Evolutionary conservation across 768 basidiomycete species (phyloP), one percentile per base, ranked within the genome.

Genomic region (Clathrus columnatus): DNA sequence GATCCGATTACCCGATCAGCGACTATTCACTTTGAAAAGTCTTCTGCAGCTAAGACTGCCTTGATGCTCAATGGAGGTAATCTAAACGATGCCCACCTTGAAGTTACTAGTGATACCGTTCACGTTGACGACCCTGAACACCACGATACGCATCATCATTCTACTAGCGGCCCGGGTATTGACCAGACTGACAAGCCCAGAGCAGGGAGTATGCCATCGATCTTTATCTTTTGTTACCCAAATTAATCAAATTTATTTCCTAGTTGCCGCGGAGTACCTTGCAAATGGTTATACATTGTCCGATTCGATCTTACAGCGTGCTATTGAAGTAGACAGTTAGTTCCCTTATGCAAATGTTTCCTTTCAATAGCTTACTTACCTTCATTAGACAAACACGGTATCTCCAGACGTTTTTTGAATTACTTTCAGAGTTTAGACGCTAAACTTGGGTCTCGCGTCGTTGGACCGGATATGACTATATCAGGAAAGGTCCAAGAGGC

Each of bases 141-240:
- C 21, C 61, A 61, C 43, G 67, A 64, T 48, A 67, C 70, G 48
- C 36, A 36, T 36, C 52, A 57, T 50, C 57, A 58, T 30, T 23
- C 10, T 10, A n/a, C 36, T 27, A 30, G 27, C 17, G 26, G n/a
- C 21, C 30, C 20, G n/a, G 45, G 17, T 2, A 74, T 88, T 63
- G 82, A 87, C 16, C 93, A 96, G 71, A 78, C 83, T 36, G 92
- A 95, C 69, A 99, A 99, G 73, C 95, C 95, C 1, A 74, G 88
- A 27, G 87, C 88, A 17, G 89, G 83, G 45, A 90, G 87, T 88
- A 62, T 62, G 83, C 70, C 5, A 0, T 17, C 0, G 18, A 32
- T 14, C 20, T 30, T 27, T 32, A 29, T 20, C 17, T 16, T 16
- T 43, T 10, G 11, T 27, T 28, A 7, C 28, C 50, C 23, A 18